phyloP scores from a whole-genome alignment of 495 filamentous ascomycete genomes.

The Penicillium paxilli region DNA sequence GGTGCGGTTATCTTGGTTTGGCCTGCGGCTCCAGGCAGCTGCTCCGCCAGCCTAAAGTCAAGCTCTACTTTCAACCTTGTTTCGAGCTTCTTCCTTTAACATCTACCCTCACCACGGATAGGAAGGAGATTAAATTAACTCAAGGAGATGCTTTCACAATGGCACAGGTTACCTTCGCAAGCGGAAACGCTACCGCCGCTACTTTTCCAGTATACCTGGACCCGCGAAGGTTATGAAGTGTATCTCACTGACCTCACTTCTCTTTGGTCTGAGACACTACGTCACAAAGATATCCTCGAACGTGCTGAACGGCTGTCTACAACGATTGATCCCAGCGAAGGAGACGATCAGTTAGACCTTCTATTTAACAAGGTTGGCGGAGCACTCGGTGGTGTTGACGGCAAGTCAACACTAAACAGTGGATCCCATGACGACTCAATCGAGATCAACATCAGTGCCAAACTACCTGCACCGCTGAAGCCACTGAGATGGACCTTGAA shows the following conservation, averaged over 20 bases:
- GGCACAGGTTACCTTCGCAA: slow-evolving; percentile 34
- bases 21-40: slow-evolving; percentile 20
- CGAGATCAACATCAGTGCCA: slow-evolving; percentile 56
- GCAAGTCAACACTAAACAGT: slow-evolving; percentile 29
- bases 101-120: no score
- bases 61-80: background rate
- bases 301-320: slow-evolving; percentile 66
- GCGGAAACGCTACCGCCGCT: slow-evolving; percentile 43
- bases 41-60: slow-evolving; percentile 1
- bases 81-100: background rate
- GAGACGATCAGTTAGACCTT: slow-evolving; percentile 65
- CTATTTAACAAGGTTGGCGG: slow-evolving; percentile 72
- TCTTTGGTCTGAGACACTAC: slow-evolving; percentile 78
- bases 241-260: slow-evolving; percentile 80
- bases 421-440: slow-evolving; percentile 38
- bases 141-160: slow-evolving; percentile 36
- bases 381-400: slow-evolving; percentile 52
- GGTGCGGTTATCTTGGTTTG: slow-evolving; percentile 31
- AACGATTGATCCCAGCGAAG: slow-evolving; percentile 84
- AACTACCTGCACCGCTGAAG: slow-evolving; percentile 65
- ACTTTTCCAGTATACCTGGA: slow-evolving; percentile 54
- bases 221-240: slow-evolving; percentile 62
- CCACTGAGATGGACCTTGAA: slow-evolving; percentile 70
- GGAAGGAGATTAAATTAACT: no score
- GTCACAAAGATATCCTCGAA: slow-evolving; percentile 60